Evolutionary conservation across 192 early-diverging fungal species (phyloP).

Genomic region (Cladochytrium replicatum): DNA sequence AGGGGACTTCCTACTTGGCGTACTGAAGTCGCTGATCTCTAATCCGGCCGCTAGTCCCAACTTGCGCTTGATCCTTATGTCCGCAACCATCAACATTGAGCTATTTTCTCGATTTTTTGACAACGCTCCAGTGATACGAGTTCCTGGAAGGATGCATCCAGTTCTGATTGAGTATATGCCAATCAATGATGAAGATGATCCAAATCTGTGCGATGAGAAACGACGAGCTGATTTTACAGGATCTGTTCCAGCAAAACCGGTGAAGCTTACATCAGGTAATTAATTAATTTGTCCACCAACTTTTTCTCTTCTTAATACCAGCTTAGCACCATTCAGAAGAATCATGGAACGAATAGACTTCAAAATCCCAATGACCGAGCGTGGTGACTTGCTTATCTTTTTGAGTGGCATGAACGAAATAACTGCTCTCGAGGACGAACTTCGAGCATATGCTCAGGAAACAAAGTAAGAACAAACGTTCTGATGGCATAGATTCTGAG

Average conservation of each 20-base stretch:
- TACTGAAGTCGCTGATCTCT: slow-evolving; percentile 18
- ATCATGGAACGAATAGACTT: slow-evolving; percentile 54
- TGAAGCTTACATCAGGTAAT: slow-evolving; percentile 40
- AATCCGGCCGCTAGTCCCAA: slow-evolving; percentile 12
- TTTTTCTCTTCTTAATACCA: neutral
- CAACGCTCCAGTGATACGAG: slow-evolving; percentile 37
- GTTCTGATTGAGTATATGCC: slow-evolving; percentile 52
- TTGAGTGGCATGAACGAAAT: slow-evolving; percentile 61
- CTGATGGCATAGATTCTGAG: slow-evolving; percentile 6
- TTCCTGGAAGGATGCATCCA: slow-evolving; percentile 58
- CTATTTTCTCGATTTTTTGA: slow-evolving; percentile 34
- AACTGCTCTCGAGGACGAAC: slow-evolving; percentile 36
- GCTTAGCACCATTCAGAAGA: slow-evolving; percentile 43
- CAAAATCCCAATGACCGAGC: slow-evolving; percentile 37
- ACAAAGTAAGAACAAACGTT: slow-evolving; percentile 48
- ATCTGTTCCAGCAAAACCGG: slow-evolving; percentile 40
- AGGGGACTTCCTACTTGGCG: slow-evolving; percentile 30
- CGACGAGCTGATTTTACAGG: slow-evolving; percentile 28
- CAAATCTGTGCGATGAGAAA: slow-evolving; percentile 45
- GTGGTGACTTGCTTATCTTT: slow-evolving; percentile 57
- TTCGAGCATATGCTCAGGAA: slow-evolving; percentile 40
- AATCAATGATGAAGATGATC: slow-evolving; percentile 39
- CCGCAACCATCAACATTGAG: slow-evolving; percentile 2
- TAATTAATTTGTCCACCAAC: slow-evolving; percentile 1
- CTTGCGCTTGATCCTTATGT: slow-evolving; percentile 26